Base-by-base conservation (phyloP, 345 rosid species). In the Pseudoturritis turrita region DNA sequence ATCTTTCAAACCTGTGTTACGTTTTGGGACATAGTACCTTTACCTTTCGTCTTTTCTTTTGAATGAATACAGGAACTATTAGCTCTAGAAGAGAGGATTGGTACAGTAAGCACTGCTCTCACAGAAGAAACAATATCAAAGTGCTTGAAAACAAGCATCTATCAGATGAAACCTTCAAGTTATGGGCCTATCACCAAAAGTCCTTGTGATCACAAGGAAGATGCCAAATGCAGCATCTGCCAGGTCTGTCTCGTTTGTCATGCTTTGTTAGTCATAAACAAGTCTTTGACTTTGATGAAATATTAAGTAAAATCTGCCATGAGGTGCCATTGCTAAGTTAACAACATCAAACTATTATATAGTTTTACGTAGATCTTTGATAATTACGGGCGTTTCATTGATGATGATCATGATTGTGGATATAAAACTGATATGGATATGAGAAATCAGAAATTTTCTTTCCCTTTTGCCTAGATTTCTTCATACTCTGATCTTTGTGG, bases 61-160 rank as follows among this genome's bases (percentile, higher is more conserved):
- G 58, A 18, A 50, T 39, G 36, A 50, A 60, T 60, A 56, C 83
- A 96, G 99, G 98, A 96, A 68, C 77, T 96, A 68, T 57, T 96
- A 73, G 97, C 99, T 70, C 85, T 96, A 33, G 99, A 88, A 85
- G 99, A 96, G 76, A 88, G 88, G 76, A 92, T 96, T 86, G 99
- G 99, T 60, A 71, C 78, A 31, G 99, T 96, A 80, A 92, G 98
- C 81, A 96, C 96, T 50, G 98, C 97, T 11, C 78, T 96, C 69
- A 63, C 94, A 7, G 99, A 96, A 79, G 99, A 88, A 81, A 89
- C 85, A 58, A 70, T 92, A 62, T 78, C 81, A 33, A 88, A 86
- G 55, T 88, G 95, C 78, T 76, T 96, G 28, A 67, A 78, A 78
- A 87, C 78, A 75, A 81, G 87, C 74, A 68, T 71, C 72, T 87